Base-by-base conservation (phyloP, 306 rosid species). In the Glycine latifolia region DNA sequence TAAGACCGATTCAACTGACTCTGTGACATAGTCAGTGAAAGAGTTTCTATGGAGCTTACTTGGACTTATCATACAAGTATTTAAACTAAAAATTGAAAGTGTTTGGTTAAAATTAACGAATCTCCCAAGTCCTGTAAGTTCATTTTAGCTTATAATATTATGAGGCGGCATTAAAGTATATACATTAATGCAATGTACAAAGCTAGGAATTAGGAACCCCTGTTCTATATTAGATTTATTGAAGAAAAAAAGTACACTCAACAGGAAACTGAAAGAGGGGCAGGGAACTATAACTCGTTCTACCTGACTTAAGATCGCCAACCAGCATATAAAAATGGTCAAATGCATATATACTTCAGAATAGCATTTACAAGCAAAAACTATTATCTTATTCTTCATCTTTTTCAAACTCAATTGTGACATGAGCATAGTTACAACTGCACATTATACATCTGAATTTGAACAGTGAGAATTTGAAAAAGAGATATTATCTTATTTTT, bases 371-470 rank as follows among this genome's bases (percentile, higher is more conserved):
- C 77, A 75, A 83, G 85, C 56, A 75, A 82, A 82, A 85, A 59
- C 52, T 67, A 9, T 62, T 81, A 31, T 49, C 59, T 85, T 67
- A 83, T 88, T 83, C 39, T 73, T 66, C 72, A 84, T 78, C 77
- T 78, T 82, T 85, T 82, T 82, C 83, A 82, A 63, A 78, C 88
- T 82, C 85, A 76, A 82, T 82, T 78, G 52, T 71, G 79, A 82
- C 70, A 81, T 15, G 86, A 86, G 82, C 74, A 82, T 63, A 75
- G 86, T 86, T 88, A 91, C 86, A 88, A 89, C 86, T 73, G 73
- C 80, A 83, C 55, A 89, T 85, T 82, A 84, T 85, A 84, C 87
- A 77, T 86, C 67, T 44, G 86, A 83, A 78, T 62, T 59, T 79
- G 6, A 81, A 77, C 73, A 37, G 83, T 77, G 63, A 53, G 70